Evolutionary conservation across 768 basidiomycete genomes (phyloP), one percentile per base, ranked within the genome.

Genomic region (Jaapia argillacea): DNA sequence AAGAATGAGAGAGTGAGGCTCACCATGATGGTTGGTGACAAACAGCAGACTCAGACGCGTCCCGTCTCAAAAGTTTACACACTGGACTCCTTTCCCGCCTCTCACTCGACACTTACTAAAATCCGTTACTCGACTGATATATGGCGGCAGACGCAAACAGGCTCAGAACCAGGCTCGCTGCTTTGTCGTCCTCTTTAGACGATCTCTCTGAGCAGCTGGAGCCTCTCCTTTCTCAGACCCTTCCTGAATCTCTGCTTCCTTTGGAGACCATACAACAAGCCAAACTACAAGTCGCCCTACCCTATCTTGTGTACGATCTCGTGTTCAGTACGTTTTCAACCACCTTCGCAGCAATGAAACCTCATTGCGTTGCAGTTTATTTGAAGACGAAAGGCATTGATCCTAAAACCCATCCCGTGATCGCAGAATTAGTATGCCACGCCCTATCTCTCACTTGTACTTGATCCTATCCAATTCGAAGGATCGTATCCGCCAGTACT

Each of bases 261-360:
- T 68, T 89, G 21, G 79, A 85, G 47, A 75, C 77, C 5, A 66
- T 91, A 18, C 81, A 88, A 46, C 84, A 87, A 53, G 88, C 87
- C 21, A 88, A 89, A 59, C 60, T 90, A 2, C 84, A 91, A 49
- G 79, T 80, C 4, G 66, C 77, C 26, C 55, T 91, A 35, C 85
- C 86, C n/a, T 91, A 91, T 60, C 68, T 87, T 24, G 70, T 84
- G 3, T 87, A 91, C 54, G 87, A 90, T 59, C 71, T 92, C 6
- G 65, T 89, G n/a, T 89, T 88, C 63, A 80, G 89, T 89, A 49
- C 24, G 13, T 24, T 48, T 10, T 45, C 23, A n/a, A 21, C 3
- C 24, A 10, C 1, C 24, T 23, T 14, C 14, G 25, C 31, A 3
- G 44, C 10, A 22, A 13, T 26, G 20, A 45, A 3, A 40, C 36